Conservation (phyloP, 306 rosid species). For the Prunus dulcis region DNA sequence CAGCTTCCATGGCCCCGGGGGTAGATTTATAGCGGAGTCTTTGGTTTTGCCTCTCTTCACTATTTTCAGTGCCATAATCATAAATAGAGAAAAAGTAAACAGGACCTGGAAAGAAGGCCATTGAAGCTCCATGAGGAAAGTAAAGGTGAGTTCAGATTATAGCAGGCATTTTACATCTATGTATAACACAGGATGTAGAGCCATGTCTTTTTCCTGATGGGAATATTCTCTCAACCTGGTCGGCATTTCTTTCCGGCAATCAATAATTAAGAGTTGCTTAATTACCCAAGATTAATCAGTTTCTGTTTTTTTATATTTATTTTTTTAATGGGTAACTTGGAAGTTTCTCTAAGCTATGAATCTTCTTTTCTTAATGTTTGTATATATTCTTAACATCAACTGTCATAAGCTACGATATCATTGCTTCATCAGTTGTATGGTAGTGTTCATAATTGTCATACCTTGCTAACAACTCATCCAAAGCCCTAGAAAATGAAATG, state of each 20-base stretch:
- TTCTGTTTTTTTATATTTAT: background rate
- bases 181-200: background rate
- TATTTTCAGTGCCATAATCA: constrained; percentile 13
- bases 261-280: background rate
- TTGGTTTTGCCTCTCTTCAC: background rate
- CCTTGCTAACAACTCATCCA: too few species aligned
- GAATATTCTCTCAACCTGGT: background rate
- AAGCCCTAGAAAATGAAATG: too few species aligned
- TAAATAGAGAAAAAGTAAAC: background rate
- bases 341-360: too few species aligned
- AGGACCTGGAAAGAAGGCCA: background rate
- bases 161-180: background rate
- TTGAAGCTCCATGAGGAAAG: constrained; percentile 12
- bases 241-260: background rate
- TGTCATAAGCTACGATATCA: too few species aligned
- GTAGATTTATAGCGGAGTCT: constrained; percentile 1
- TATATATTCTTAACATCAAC: background rate
- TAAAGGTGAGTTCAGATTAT: background rate
- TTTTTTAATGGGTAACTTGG: background rate
- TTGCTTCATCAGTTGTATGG: background rate
- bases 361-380: too few species aligned
- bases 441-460: too few species aligned
- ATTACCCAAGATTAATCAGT: too few species aligned
- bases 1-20: constrained; percentile 26
- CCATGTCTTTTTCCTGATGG: background rate